Evolutionary conservation across 352 stramenopile species (phyloP).

Genomic region (Globisporangium spiculum): DNA sequence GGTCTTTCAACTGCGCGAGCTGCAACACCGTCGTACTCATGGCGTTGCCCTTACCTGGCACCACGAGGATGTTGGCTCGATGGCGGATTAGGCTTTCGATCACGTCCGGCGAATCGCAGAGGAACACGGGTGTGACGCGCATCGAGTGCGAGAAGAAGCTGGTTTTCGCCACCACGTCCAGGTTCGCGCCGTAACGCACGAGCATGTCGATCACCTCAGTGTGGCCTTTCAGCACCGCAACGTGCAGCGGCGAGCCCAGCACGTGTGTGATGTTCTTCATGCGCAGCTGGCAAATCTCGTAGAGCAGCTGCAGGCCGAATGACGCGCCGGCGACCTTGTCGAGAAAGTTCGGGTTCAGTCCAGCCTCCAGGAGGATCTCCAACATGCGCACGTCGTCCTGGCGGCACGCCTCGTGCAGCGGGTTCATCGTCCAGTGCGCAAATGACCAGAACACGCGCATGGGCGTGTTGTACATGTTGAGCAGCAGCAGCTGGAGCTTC

Average conservation of each 20-base stretch:
- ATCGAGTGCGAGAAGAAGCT: slow-evolving; percentile 68
- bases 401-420: slow-evolving; percentile 67
- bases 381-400: slow-evolving; percentile 58
- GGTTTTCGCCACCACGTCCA: slow-evolving; percentile 55
- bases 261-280: slow-evolving; percentile 67
- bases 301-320: slow-evolving; percentile 58
- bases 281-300: slow-evolving; percentile 65
- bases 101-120: slow-evolving; percentile 70
- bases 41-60: slow-evolving; percentile 56
- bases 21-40: slow-evolving; percentile 76
- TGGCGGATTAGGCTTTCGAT: slow-evolving; percentile 60
- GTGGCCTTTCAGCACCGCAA: slow-evolving; percentile 66
- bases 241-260: slow-evolving; percentile 62
- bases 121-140: slow-evolving; percentile 69
- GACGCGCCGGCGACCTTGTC: slow-evolving; percentile 73
- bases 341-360: slow-evolving; percentile 69
- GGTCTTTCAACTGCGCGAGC: slow-evolving; percentile 56
- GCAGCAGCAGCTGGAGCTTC: slow-evolving; percentile 57
- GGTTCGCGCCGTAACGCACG: slow-evolving; percentile 50
- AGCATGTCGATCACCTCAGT: slow-evolving; percentile 58
- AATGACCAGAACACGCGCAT: slow-evolving; percentile 59
- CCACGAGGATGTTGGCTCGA: slow-evolving; percentile 65
- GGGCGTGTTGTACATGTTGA: slow-evolving; percentile 74
- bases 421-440: slow-evolving; percentile 65
- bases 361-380: slow-evolving; percentile 50